Base-by-base conservation (phyloP, 306 rosid genomes). In the Begonia fuchsioides region DNA sequence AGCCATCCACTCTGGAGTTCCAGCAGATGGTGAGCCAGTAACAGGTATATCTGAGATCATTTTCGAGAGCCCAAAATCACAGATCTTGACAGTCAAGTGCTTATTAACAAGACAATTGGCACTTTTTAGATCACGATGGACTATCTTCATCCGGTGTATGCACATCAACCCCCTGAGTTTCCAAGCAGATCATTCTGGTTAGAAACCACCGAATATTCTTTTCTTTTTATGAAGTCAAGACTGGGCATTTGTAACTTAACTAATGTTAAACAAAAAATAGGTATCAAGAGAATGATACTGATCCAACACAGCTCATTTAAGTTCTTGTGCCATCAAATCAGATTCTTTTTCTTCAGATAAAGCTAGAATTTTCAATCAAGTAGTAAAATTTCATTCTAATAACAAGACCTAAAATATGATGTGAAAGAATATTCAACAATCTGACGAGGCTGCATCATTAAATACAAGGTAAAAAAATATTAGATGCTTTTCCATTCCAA, bases 1-100 rank as follows among this genome's bases (percentile, higher is more conserved):
- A 56, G 98, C 98, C 98, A 92, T 92, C 98, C 98, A 92, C 68
- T 92, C 98, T 3, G 98, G 98, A 51, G 98, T 92, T 69, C 98
- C 98, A 2, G 96, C 96, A 6, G 96, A 85, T 6, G 93, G 68
- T 16, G 86, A 68, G 63, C 76, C 94, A 52, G 58, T 71, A 60
- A 74, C 70, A 45, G 93, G 74, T 57, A 72, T 59, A 10, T 77
- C 79, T 0, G 54, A 67, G 75, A 77, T 71, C 62, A 85, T 73
- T 68, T 92, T 82, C 38, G 98, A 92, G 54, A 92, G 96, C 63
- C 98, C 98, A 65, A 92, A 92, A 73, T 92, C 98, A 66, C 98
- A 92, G 51, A 92, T 79, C 79, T 92, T 92, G 58, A 90, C 94
- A 0, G 86, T 66, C 87, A 77, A 90, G 55, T 85, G 96, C 71